phyloP scores from a whole-genome alignment of 2,329 filamentous ascomycete species.

The Pezizomycotina sp. region DNA sequence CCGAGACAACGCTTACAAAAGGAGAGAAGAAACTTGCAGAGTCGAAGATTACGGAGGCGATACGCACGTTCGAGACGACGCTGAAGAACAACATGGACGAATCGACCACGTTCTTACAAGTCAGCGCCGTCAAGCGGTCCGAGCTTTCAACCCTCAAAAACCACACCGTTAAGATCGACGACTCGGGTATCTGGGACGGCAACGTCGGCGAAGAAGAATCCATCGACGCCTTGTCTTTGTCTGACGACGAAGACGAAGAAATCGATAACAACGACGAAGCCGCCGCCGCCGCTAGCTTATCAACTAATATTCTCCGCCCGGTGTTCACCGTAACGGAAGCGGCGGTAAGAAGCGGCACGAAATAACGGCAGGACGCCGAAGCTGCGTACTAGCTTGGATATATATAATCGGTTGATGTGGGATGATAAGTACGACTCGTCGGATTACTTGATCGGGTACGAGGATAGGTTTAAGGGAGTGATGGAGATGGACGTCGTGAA shows the following conservation, averaged over 20 bases:
- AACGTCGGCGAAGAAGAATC: conserved; percentile 15
- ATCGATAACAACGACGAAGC: conserved; percentile 4
- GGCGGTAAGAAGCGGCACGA: conserved; percentile 19
- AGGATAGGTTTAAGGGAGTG: conserved; percentile 42
- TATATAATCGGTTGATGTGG: conserved; percentile 45
- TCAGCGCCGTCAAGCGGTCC: conserved; percentile 29
- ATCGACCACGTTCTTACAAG: too few species aligned
- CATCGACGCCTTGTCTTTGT: conserved; percentile 4
- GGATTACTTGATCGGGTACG: conserved; percentile 44
- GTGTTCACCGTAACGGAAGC: conserved; percentile 19
- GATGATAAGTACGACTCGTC: conserved; percentile 37
- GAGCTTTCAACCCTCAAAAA: too few species aligned
- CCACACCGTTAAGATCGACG: conserved; percentile 12
- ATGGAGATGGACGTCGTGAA: conserved; percentile 38
- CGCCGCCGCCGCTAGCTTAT: too few species aligned
- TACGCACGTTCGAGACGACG: conserved; percentile 35
- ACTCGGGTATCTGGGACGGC: conserved; percentile 20
- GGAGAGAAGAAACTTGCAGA: conserved; percentile 33
- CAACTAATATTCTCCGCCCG: too few species aligned
- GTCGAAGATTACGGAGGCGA: conserved; percentile 35
- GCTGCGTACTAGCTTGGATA: conserved; percentile 42
- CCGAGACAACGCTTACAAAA: conserved; percentile 23
- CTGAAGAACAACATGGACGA: too few species aligned
- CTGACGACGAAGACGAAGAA: conserved; percentile 27
- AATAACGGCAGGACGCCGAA: conserved; percentile 32